These are phyloP conservation scores for Epichloe baconii DNA, from an alignment of 2,329 filamentous ascomycete genomes.

Conservation along the genomic window DNA sequence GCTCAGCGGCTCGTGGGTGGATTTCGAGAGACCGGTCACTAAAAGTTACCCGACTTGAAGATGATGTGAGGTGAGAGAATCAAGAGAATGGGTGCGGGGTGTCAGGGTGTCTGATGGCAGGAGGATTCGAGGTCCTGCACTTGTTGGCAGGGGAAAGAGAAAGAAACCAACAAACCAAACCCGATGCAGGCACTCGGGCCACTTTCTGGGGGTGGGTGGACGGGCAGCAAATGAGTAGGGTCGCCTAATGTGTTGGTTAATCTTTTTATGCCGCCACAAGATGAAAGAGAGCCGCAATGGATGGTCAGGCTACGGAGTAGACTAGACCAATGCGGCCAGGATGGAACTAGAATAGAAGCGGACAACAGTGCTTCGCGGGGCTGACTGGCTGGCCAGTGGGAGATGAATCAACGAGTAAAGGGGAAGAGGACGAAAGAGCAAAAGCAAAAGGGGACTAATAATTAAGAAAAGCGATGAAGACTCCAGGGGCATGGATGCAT, in stretches of 20 bases:
- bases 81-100: not conserved
- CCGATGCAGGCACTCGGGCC: not conserved
- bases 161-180: not conserved
- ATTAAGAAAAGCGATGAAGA: not conserved
- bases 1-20: not conserved
- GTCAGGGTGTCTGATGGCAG: no score
- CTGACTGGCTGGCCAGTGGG: not conserved
- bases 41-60: not conserved
- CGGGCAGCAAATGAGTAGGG: slow-evolving; percentile 1
- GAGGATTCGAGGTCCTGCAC: not conserved
- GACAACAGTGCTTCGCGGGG: not conserved
- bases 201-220: no score
- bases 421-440: not conserved
- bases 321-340: not conserved
- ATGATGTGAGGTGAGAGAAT: not conserved
- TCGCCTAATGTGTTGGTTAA: not conserved
- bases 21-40: not conserved
- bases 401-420: not conserved
- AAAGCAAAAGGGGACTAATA: not conserved
- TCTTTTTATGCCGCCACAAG: not conserved
- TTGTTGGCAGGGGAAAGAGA: not conserved
- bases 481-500: not conserved
- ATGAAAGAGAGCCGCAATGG: not conserved
- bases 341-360: not conserved
- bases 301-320: no score